These are phyloP conservation scores for Protomyces gravidus DNA, from an alignment of 1,139 yeast species.

Conservation along the genomic window DNA sequence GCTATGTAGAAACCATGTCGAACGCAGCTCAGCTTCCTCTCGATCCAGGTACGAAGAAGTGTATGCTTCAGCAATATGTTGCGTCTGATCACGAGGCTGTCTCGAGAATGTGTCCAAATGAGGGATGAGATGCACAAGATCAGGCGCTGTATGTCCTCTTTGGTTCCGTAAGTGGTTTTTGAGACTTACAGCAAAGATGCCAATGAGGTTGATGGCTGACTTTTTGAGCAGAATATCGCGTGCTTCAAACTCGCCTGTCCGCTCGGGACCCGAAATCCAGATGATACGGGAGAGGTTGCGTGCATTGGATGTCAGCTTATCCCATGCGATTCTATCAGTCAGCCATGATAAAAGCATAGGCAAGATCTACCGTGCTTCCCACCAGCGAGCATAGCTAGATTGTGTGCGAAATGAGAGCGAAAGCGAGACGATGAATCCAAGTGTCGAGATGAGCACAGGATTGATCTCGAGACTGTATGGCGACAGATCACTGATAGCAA, in stretches of 20 bases:
- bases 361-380: constrained; percentile 33
- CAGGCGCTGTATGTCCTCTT: constrained; percentile 32
- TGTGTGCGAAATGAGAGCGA: constrained; percentile 33
- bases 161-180: constrained; percentile 34
- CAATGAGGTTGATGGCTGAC: constrained; percentile 31
- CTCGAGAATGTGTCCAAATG: constrained; percentile 31
- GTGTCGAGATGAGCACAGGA: constrained; percentile 31
- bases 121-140: constrained; percentile 30
- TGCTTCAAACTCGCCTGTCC: constrained; percentile 5
- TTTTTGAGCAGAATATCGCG: constrained; percentile 30
- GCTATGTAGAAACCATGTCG: constrained; percentile 12
- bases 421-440: constrained; percentile 34
- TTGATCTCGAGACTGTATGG: constrained; percentile 28
- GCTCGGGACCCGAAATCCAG: constrained; percentile 30
- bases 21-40: constrained; percentile 2
- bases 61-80: neutral
- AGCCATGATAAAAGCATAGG: neutral
- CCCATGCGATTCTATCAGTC: constrained; percentile 11
- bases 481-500: constrained; percentile 30
- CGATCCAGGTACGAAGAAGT: constrained; percentile 5
- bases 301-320: constrained; percentile 7
- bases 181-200: constrained; percentile 32
- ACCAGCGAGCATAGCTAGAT: constrained; percentile 34
- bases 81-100: neutral
- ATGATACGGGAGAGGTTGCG: constrained; percentile 32